Percentiles rank a stretch among this genome's conserved stretches.
Conservation (phyloP, 768 basidiomycete species). For the Boletus edulis region DNA sequence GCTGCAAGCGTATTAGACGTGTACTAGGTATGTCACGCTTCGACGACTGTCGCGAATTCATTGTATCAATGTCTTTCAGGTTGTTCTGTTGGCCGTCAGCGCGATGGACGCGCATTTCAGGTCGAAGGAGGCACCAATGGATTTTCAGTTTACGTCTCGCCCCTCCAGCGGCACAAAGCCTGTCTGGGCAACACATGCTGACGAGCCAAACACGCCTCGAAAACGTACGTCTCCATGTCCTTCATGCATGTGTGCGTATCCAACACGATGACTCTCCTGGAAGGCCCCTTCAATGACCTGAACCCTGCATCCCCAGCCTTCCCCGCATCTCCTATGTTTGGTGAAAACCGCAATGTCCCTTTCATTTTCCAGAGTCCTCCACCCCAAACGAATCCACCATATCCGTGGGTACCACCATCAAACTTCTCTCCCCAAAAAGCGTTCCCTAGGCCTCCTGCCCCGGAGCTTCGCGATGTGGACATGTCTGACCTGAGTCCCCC, state of each 20-base stretch:
- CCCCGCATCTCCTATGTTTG: slow-evolving; percentile 51
- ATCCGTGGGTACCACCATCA: slow-evolving; percentile 67
- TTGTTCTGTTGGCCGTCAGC: neutral
- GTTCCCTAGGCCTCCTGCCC: slow-evolving; percentile 44
- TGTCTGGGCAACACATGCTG: slow-evolving; percentile 49
- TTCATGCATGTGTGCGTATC: slow-evolving; percentile 8
- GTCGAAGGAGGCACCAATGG: slow-evolving; percentile 85
- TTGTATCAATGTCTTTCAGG: neutral
- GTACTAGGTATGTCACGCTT: slow-evolving; percentile 13
- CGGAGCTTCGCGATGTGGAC: slow-evolving; percentile 65
- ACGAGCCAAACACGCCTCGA: slow-evolving; percentile 53
- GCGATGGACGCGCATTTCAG: slow-evolving; percentile 35
- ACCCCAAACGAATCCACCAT: slow-evolving; percentile 40
- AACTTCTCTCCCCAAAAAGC: slow-evolving; percentile 58
- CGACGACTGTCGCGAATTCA: neutral
- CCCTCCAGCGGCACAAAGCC: slow-evolving; percentile 49
- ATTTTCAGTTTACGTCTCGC: slow-evolving; percentile 81
- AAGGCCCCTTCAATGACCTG: slow-evolving; percentile 46
- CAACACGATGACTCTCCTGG: slow-evolving; percentile 32
- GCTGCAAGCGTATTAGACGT: slow-evolving; percentile 1
- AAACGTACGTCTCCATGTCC: slow-evolving; percentile 61
- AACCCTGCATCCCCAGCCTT: slow-evolving; percentile 34
- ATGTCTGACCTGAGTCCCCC: slow-evolving; percentile 73
- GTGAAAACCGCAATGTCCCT: slow-evolving; percentile 63
- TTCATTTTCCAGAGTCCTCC: slow-evolving; percentile 66